Evolutionary conservation across 202 grass and related monocot genomes (phyloP), one percentile per base, ranked within the genome.

Genomic region (Schoenoplectus tabernaemontani): DNA sequence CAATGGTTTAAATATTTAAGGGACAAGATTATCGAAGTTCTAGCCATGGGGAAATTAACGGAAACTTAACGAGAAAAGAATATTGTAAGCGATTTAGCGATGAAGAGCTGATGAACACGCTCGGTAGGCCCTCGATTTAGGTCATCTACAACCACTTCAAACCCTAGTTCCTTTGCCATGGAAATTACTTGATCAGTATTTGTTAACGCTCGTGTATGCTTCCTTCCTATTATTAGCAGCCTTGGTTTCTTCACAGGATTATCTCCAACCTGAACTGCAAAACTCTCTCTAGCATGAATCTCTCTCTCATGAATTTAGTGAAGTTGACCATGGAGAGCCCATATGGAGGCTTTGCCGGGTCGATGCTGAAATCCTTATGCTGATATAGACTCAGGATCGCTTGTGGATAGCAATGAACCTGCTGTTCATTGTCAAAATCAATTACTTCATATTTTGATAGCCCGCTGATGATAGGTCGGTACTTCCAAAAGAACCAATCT

Each of bases 341-440:
- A 50, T 44, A 79, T 19, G 77, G 77, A 46, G 58, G 37, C 22
- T 79, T 79, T 33, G 22, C 4, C 0, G 90, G 90, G 61, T 91
- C 85, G 62, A 91, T 93, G 85, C 85, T 93, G 23, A 97, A 59
- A 43, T 97, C 93, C 71, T 89, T 85, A 76, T 90, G 93, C 83
- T 84, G 89, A 11, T 66, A 83, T 0, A 97, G 79, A 58, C 93
- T 84, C 0, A 97, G 42, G 0, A 86, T 59, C 7, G 74, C 83
- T 0, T 78, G 81, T 0, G 81, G 87, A 74, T 80, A 90, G 87
- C 93, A 96, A 23, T 77, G 86, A 10, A 92, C 89, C 68, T 78
- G 10, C 11, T 7, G 62, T 26, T 90, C 90, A 0, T 17, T 47
- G 59, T 72, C 87, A 4, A 90, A 76, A 59, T 96, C 87, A 6